These are phyloP conservation scores for Cercophora newfieldiana DNA, from an alignment of 495 filamentous ascomycete genomes.

Conservation along the genomic window DNA sequence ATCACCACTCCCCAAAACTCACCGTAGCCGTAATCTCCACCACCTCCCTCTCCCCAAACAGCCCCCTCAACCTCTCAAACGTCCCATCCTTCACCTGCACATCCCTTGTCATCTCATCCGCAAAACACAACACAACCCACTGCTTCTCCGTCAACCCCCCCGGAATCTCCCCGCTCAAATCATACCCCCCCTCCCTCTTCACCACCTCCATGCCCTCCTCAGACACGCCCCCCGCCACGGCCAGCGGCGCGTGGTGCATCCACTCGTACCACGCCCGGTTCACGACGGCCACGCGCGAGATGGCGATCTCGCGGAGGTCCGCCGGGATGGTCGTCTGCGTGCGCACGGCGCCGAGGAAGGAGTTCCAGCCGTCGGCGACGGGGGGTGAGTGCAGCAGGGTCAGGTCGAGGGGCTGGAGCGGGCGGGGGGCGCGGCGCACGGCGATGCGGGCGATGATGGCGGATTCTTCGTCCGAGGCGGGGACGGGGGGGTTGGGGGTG, in stretches of 20 bases:
- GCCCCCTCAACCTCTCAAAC: conserved; percentile 58
- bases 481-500: conserved; percentile 56
- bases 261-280: conserved; percentile 80
- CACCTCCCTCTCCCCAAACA: conserved; percentile 66
- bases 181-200: conserved; percentile 20
- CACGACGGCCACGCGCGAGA: conserved; percentile 71
- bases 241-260: conserved; percentile 70
- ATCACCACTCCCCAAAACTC: conserved; percentile 19
- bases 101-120: conserved; percentile 73
- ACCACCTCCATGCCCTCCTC: conserved; percentile 49
- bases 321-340: conserved; percentile 61
- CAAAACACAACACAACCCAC: conserved; percentile 65
- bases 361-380: conserved; percentile 78
- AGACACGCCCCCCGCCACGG: conserved; percentile 47
- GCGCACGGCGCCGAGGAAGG: conserved; percentile 73
- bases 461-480: conserved; percentile 48
- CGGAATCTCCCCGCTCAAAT: conserved; percentile 10
- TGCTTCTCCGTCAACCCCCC: conserved; percentile 54
- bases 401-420: conserved; percentile 69
- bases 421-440: conserved; percentile 62
- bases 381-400: conserved; percentile 71
- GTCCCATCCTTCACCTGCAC: conserved; percentile 62
- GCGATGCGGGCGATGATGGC: conserved; percentile 62
- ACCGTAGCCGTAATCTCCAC: conserved; percentile 79
- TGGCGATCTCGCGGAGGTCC: conserved; percentile 67